Evolutionary conservation across 805 yeast species (phyloP).

Genomic region (Citeromyces nyonsensis): DNA sequence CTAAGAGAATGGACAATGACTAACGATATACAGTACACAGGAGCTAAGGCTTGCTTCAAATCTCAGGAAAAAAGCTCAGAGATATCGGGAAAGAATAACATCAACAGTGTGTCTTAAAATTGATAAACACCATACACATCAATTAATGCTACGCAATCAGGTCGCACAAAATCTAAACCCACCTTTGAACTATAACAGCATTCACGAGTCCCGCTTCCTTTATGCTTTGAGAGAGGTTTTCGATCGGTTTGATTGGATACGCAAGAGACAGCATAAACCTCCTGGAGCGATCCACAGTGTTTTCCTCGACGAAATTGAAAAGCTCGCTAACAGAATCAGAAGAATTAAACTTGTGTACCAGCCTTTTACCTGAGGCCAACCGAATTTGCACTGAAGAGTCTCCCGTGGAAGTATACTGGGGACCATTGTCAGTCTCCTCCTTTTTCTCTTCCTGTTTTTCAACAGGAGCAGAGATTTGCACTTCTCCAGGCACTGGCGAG

Average conservation of each 20-base stretch:
- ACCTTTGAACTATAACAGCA: slow-evolving; percentile 84
- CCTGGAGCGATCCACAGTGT: slow-evolving; percentile 25
- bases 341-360: slow-evolving; percentile 47
- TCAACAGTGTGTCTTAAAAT: too few relatives aligned
- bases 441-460: slow-evolving; percentile 7
- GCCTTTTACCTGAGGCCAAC: slow-evolving; percentile 66
- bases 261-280: slow-evolving; percentile 59
- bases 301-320: slow-evolving; percentile 49
- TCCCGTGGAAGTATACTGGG: slow-evolving; percentile 22
- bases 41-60: too few relatives aligned
- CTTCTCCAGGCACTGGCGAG: slow-evolving; percentile 73
- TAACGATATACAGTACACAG: too few relatives aligned
- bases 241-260: slow-evolving; percentile 68
- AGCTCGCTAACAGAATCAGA: slow-evolving; percentile 48
- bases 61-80: too few relatives aligned
- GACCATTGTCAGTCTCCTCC: slow-evolving; percentile 6
- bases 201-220: slow-evolving; percentile 65
- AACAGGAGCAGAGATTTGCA: slow-evolving; percentile 5
- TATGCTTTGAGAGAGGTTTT: slow-evolving; percentile 38
- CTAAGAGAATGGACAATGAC: too few relatives aligned
- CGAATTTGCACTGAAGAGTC: slow-evolving; percentile 72
- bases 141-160: too few relatives aligned
- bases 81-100: too few relatives aligned
- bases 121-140: too few relatives aligned
- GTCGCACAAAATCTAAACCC: slow-evolving; percentile 27